Evolutionary conservation across 169 alveolate genomes (phyloP).

Genomic region (Plasmodium coatneyi): DNA sequence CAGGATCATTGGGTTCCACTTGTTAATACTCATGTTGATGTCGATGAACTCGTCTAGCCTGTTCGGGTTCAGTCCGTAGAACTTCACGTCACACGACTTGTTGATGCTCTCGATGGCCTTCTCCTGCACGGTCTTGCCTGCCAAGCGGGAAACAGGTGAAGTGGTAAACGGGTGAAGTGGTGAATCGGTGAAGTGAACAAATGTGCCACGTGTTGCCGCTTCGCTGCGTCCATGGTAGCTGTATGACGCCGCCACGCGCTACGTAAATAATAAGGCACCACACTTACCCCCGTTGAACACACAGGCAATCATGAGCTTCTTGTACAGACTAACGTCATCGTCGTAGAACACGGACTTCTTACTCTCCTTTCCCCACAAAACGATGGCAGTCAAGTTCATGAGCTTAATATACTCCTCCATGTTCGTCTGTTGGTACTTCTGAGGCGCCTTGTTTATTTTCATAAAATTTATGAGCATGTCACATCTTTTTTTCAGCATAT

Average conservation of each 20-base stretch:
- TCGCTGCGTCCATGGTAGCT: too few relatives aligned
- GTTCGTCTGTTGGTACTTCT: background rate
- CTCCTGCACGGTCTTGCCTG: conserved; percentile 44
- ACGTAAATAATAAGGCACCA: too few relatives aligned
- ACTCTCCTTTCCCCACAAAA: conserved; percentile 63
- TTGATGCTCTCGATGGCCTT: conserved; percentile 7
- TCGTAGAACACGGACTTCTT: conserved; percentile 54
- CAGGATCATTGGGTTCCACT: conserved; percentile 44
- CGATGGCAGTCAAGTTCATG: background rate
- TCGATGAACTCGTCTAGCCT: conserved; percentile 16
- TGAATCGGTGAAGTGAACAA: background rate
- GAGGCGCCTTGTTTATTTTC: conserved; percentile 2
- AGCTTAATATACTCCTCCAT: conserved; percentile 42
- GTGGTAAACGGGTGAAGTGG: background rate
- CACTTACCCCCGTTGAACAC: conserved; percentile 60
- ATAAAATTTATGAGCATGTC: background rate
- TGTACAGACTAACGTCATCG: conserved; percentile 30
- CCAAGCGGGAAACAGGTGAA: too few relatives aligned
- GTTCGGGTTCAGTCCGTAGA: conserved; percentile 15
- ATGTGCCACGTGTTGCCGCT: background rate
- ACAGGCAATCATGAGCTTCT: conserved; percentile 41
- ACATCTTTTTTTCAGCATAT: conserved; percentile 11
- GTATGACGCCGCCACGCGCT: background rate
- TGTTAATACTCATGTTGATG: conserved; percentile 13
- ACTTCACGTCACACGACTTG: conserved; percentile 16